These are phyloP conservation scores for Lichenothelia convexa DNA, from an alignment of 495 filamentous ascomycete genomes.

Conservation along the genomic window DNA sequence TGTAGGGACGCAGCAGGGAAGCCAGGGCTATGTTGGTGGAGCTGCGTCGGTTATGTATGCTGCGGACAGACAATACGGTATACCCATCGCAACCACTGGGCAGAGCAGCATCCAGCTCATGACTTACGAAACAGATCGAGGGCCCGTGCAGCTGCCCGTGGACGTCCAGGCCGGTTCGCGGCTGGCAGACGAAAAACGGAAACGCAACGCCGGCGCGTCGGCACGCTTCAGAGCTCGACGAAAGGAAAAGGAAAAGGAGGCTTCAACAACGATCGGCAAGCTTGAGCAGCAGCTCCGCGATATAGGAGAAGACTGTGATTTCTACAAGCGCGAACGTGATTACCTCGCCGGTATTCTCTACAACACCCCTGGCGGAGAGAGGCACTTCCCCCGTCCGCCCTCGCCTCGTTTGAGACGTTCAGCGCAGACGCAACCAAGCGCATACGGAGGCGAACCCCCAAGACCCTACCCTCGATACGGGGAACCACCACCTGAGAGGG, in stretches of 20 bases:
- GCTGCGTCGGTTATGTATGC: background rate
- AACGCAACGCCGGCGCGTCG: slow-evolving; percentile 79
- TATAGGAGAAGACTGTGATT: slow-evolving; percentile 21
- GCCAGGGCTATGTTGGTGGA: background rate
- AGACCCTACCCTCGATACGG: too few species aligned
- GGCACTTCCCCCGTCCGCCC: slow-evolving; percentile 14
- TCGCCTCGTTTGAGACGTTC: too few species aligned
- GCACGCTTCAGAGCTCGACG: slow-evolving; percentile 72
- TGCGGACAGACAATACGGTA: slow-evolving; percentile 11
- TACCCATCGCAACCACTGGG: slow-evolving; percentile 20
- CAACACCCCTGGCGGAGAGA: slow-evolving; percentile 15
- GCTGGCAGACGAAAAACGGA: slow-evolving; percentile 23
- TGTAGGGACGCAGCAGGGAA: background rate
- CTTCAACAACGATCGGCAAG: slow-evolving; percentile 44
- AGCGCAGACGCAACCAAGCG: too few species aligned
- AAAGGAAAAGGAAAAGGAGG: slow-evolving; percentile 75
- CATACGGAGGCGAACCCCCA: too few species aligned
- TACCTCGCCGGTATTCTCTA: slow-evolving; percentile 16
- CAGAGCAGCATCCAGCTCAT: slow-evolving; percentile 22
- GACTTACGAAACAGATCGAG: slow-evolving; percentile 19
- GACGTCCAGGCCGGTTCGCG: slow-evolving; percentile 24
- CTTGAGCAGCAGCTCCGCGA: slow-evolving; percentile 37
- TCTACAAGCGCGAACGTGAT: slow-evolving; percentile 23
- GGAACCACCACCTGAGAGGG: too few species aligned
- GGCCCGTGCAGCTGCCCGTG: slow-evolving; percentile 23